Base-by-base conservation (phyloP, 2,329 filamentous ascomycete species). In the Aspergillus brasiliensis region DNA sequence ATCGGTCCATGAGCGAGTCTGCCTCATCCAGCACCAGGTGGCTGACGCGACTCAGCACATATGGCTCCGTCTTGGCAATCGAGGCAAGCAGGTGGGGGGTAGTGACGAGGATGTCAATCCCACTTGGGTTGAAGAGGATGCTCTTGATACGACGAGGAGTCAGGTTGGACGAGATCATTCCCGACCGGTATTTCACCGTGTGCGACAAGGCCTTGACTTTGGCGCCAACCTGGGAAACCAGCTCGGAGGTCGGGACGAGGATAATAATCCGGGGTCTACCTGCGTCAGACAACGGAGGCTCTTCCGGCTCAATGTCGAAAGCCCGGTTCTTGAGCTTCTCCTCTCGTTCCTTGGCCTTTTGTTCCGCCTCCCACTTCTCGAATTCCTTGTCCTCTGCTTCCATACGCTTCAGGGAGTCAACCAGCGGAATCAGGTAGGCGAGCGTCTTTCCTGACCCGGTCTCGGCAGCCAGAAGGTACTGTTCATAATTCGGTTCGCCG, bases 371-470 rank as follows among this genome's bases (percentile, higher is more conserved):
- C 11, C 81, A 65, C 44, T 81, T 79, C 65, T 88, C 83, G 61
- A 87, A 86, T 2, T 84, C 81, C 57, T 86, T 82, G 64, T 92
- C 89, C 11, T 79, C 75, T 0, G 82, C 81, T 71, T 94, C 91
- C 5, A 86, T 87, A 34, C 86, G 80, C 78, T 99, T 99, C 69
- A 99, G 77, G 8, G 91, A 90, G 76, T 99, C 88, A 55, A 99
- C 82, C 15, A 89, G 84, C 0, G 95, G 96, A 5, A 97, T 78
- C 5, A 98, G 81, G 72, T 99, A 99, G 8, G 95, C 92, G 62
- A 99, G 81, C 1, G 95, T 99, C 81, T 99, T 99, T 61, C 95
- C 95, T 0, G 95, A 98, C 11, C 95, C 95, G 0, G 95, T 99
- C 81, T 99, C 95, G 10, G 95, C 95, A 3, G 95, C 95, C 52